Evolutionary conservation across 805 yeast species (phyloP).

Genomic region (Candida odintsovae): DNA sequence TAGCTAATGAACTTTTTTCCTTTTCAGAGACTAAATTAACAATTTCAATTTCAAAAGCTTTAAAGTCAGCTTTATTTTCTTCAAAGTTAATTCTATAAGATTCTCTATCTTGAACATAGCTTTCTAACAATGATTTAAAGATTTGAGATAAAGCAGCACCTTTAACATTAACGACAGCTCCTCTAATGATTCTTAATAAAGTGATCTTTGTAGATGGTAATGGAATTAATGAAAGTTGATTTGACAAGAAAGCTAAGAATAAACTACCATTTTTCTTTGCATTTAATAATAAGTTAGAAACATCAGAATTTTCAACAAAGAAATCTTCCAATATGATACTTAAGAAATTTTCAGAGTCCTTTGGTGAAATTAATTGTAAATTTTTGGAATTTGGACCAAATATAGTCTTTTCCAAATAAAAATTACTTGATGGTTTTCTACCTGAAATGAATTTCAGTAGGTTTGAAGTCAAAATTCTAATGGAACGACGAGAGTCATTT

Average conservation of each 20-base stretch:
- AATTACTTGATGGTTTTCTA: constrained; percentile 31
- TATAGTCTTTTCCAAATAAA: constrained; percentile 46
- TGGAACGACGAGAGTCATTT: constrained; percentile 40
- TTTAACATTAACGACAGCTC: constrained; percentile 29
- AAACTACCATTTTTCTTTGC: constrained; percentile 54
- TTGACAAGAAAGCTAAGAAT: constrained; percentile 57
- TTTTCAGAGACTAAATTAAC: constrained; percentile 55
- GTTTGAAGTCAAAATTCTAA: constrained; percentile 41
- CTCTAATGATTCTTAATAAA: constrained; percentile 41
- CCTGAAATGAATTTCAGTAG: constrained; percentile 32
- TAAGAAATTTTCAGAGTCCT: constrained; percentile 50
- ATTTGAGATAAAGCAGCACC: constrained; percentile 42
- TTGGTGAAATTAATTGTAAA: constrained; percentile 55
- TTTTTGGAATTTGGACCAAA: constrained; percentile 47
- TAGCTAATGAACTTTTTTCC: constrained; percentile 51
- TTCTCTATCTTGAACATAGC: constrained; percentile 42
- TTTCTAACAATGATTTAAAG: constrained; percentile 38
- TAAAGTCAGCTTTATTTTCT: constrained; percentile 44
- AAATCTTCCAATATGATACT: constrained; percentile 38
- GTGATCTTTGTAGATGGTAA: constrained; percentile 52
- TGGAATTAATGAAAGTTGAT: constrained; percentile 52
- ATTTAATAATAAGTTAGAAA: constrained; percentile 34
- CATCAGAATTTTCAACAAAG: constrained; percentile 44
- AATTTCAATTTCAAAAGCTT: constrained; percentile 50
- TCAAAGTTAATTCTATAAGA: constrained; percentile 38